These are phyloP conservation scores for Orbilia ellipsospora DNA, from an alignment of 2,329 filamentous ascomycete genomes.

Conservation along the genomic window DNA sequence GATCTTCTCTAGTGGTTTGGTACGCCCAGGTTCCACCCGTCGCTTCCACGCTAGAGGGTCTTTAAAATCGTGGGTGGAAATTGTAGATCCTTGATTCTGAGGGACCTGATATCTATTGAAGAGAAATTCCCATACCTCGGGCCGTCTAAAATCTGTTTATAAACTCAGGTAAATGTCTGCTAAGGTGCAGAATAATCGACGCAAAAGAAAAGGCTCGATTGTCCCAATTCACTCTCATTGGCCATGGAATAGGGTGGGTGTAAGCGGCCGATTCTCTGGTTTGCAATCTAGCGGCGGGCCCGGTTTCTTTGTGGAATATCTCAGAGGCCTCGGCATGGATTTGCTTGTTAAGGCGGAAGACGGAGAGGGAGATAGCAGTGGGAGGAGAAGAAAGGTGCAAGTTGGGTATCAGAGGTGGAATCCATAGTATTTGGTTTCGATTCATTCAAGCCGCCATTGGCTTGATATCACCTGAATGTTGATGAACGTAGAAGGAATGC, in stretches of 20 bases:
- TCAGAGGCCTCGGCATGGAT: slow-evolving; percentile 16
- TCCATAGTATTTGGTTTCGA: neutral
- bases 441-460: neutral
- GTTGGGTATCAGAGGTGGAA: neutral
- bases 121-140: no score
- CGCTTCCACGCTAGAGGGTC: no score
- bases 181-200: neutral
- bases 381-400: slow-evolving; percentile 6
- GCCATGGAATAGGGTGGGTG: no score
- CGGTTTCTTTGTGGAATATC: slow-evolving; percentile 1
- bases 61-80: no score
- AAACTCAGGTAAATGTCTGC: neutral
- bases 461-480: neutral
- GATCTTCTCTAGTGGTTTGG: neutral
- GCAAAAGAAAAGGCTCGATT: neutral
- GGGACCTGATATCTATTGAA: no score
- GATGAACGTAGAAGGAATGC: no score
- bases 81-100: no score
- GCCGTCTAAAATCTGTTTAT: no score
- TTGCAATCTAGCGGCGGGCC: neutral
- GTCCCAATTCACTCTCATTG: neutral
- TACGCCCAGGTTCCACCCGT: no score
- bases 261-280: neutral
- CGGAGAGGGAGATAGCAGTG: neutral
- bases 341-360: slow-evolving; percentile 7